phyloP scores from a whole-genome alignment of 108 stramenopile species.

The Cyclotella cryptica region DNA sequence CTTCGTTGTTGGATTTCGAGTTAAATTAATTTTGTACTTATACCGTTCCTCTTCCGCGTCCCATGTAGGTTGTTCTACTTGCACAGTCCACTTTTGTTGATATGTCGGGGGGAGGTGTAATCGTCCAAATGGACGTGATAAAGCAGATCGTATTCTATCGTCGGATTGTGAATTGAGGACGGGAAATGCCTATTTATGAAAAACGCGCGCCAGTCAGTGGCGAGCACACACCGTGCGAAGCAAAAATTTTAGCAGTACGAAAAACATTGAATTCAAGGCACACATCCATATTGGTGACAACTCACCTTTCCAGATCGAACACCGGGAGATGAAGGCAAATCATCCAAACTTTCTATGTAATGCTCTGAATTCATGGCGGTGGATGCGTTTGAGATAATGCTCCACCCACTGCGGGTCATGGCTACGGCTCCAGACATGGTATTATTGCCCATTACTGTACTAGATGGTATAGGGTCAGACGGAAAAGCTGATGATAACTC shows the following conservation, averaged over 20 bases:
- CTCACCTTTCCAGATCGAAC: constrained; percentile 21
- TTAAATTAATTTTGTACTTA: constrained; percentile 47
- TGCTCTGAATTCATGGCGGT: constrained; percentile 45
- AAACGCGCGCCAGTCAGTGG: not conserved
- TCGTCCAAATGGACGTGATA: constrained; percentile 48
- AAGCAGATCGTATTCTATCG: constrained; percentile 28
- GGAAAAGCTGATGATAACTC: not conserved
- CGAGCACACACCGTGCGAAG: not conserved
- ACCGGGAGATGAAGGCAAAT: constrained; percentile 20
- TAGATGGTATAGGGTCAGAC: not conserved
- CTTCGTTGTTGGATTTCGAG: not conserved
- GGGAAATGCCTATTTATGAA: constrained; percentile 28
- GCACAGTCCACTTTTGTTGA: constrained; percentile 30
- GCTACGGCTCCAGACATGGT: not conserved
- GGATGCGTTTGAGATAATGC: constrained; percentile 34
- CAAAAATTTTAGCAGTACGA: not conserved
- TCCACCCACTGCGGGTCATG: constrained; percentile 40
- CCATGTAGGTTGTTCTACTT: constrained; percentile 37
- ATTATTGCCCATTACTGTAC: not conserved
- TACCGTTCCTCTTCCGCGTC: constrained; percentile 39
- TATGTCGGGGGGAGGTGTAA: constrained; percentile 31
- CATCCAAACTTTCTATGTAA: constrained; percentile 44
- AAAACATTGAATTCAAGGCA: not conserved
- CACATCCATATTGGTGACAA: not conserved
- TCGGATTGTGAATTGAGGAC: constrained; percentile 42